phyloP scores from a whole-genome alignment of 2,329 filamentous ascomycete species.

The Trichoderma cornu-damae region DNA sequence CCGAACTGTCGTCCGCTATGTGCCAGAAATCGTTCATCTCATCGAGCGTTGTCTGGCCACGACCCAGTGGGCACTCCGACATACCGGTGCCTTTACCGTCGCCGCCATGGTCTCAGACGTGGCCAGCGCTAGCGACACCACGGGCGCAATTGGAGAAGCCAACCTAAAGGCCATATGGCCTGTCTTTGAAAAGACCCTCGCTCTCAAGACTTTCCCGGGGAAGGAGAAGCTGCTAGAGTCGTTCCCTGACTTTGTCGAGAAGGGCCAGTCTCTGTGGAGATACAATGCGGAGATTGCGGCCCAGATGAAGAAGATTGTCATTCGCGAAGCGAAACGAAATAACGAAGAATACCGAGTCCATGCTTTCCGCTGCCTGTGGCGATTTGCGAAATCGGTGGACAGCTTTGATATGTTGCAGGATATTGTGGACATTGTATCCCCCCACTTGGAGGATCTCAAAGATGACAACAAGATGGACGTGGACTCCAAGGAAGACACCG shows the following conservation, averaged over 20 bases:
- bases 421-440: slow-evolving; percentile 58
- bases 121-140: slow-evolving; percentile 51
- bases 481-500: slow-evolving; percentile 48
- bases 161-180: slow-evolving; percentile 71
- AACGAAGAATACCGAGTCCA: slow-evolving; percentile 78
- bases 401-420: slow-evolving; percentile 67
- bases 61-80: slow-evolving; percentile 84
- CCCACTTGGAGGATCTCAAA: slow-evolving; percentile 54
- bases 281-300: slow-evolving; percentile 49
- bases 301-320: slow-evolving; percentile 71
- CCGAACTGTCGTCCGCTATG: slow-evolving; percentile 75
- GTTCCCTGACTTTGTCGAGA: slow-evolving; percentile 71
- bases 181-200: slow-evolving; percentile 71
- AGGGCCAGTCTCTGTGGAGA: slow-evolving; percentile 54
- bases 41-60: slow-evolving; percentile 66
- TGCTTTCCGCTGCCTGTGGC: slow-evolving; percentile 66
- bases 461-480: slow-evolving; percentile 66
- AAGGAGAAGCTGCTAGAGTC: slow-evolving; percentile 81
- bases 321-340: slow-evolving; percentile 86
- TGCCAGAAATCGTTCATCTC: slow-evolving; percentile 72
- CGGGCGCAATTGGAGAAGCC: slow-evolving; percentile 54
- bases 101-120: slow-evolving; percentile 68
- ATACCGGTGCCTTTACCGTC: slow-evolving; percentile 76
- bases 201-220: slow-evolving; percentile 85
- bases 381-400: slow-evolving; percentile 61